Percentiles rank a stretch among this genome's conserved stretches.
These are phyloP conservation scores for Zygosaccharomyces gambellarensis DNA, from an alignment of 805 yeast genomes.

Conservation along the genomic window DNA sequence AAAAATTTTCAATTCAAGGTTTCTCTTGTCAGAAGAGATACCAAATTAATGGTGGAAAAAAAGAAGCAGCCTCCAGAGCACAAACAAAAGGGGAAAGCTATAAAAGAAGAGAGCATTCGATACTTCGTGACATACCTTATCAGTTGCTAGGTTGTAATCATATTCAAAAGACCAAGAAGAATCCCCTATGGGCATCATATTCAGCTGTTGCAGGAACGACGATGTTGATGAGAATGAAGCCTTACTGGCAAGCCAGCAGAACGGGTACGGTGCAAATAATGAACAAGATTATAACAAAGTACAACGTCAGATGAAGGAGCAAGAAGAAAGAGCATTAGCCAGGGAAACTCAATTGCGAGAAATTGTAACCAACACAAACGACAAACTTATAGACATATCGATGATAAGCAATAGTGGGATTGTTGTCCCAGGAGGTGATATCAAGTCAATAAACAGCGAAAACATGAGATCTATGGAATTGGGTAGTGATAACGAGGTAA, in stretches of 20 bases:
- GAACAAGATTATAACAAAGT: slow-evolving; percentile 18
- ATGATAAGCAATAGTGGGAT: slow-evolving; percentile 36
- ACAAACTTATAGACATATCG: slow-evolving; percentile 34
- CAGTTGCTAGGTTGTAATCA: neutral
- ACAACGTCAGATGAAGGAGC: slow-evolving; percentile 23
- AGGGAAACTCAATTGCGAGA: slow-evolving; percentile 30
- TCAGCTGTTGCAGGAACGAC: slow-evolving; percentile 27
- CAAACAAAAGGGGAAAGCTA: too few relatives aligned
- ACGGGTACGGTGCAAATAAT: slow-evolving; percentile 22
- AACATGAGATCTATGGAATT: slow-evolving; percentile 32
- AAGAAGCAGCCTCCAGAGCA: neutral
- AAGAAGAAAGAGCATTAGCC: slow-evolving; percentile 23
- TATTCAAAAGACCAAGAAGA: too few relatives aligned
- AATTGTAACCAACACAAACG: slow-evolving; percentile 33
- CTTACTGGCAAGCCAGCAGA: slow-evolving; percentile 26
- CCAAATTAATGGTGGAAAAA: neutral
- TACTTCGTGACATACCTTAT: neutral
- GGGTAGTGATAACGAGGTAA: slow-evolving; percentile 39
- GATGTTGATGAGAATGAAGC: slow-evolving; percentile 25
- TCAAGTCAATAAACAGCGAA: slow-evolving; percentile 6
- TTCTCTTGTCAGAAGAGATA: neutral
- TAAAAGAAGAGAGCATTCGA: too few relatives aligned
- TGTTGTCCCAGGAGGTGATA: slow-evolving; percentile 25
- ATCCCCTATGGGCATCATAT: slow-evolving; percentile 26
- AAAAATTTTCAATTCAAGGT: slow-evolving; percentile 1